Evolutionary conservation across 75 land plant genomes (phyloP), one percentile per base, ranked within the genome.

Genomic region (Picea sitchensis): DNA sequence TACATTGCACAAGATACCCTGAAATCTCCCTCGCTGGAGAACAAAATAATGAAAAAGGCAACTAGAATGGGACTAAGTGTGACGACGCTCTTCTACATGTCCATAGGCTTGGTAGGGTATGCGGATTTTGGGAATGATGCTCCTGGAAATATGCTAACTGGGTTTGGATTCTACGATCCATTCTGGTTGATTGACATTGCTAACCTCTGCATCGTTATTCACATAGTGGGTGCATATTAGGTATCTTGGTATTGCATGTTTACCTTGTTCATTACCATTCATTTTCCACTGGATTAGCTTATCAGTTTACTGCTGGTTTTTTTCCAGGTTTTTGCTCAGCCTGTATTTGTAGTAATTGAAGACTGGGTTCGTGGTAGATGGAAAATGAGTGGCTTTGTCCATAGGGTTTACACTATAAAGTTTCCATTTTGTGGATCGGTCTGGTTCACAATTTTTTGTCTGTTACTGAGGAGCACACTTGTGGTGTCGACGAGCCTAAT

Each of bases 1-100:
- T 54, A 21, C 3, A 26, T 59, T 57, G 7, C 61, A 75, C 79
- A 87, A 87, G 90, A 90, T 61, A 90, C 91, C 14, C 41, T 87
- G 69, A 90, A 83, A 72, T 87, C 87, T 20, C 82, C 90, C 3
- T 89, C 91, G 17, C 61, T 89, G 20, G 91, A 90, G 78, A 87
- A 87, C 65, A 82, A 80, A 77, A 84, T 80, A 7, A 90, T 90
- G 89, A 90, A 87, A 83, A 80, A 77, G 34, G 89, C 1, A 51
- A 80, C 77, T 20, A 18, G 78, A 34, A 78, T 84, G 44, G 91
- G 89, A 13, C 80, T 89, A 20, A 47, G 80, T 8, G 38, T 61
- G n/a, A 89, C 91, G 12, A 80, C 89, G 17, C 20, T 84, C 2
- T 84, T 87, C 77, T 89, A 89, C 54, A 71, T 89, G 75, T 69